Base-by-base conservation (phyloP, 208 protist species). In the Leishmania lainsoni region DNA sequence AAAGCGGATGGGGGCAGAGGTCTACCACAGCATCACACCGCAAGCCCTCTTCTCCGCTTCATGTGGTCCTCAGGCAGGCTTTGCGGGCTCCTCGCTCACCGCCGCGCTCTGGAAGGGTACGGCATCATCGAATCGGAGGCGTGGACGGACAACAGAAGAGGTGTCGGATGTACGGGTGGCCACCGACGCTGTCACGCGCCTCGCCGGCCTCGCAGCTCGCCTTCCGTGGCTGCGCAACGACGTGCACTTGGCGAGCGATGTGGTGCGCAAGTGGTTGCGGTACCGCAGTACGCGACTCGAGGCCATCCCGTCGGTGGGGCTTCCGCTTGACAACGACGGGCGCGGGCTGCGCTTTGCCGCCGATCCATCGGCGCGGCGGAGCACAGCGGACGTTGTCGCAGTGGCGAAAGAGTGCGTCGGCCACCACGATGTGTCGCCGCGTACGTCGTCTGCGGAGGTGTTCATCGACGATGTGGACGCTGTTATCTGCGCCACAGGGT, bases 401-500 rank as follows among this genome's bases (percentile, higher is more conserved):
- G 89, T 90, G 78, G 84, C 87, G 10, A 80, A 85, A 75, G 75
- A 45, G 68, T 81, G 70, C 2, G 80, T 29, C 2, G 69, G 75
- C 12, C 20, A n/a, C 39, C 54, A 26, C 52, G n/a, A 22, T 45
- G 20, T 14, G 14, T 61, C 69, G 16, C 32, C 39, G 39, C 0
- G 2, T 9, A 4, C 45, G 42, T 5, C 45, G 42, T 51, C 69
- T 35, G 26, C 81, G 6, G 91, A 85, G 17, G 81, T 87, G 9
- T 91, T 96, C 72, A n/a, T 96, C 20, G 90, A 95, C 74, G 76
- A 90, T 56, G 79, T 98, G 9, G 94, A 96, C 84, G 89, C 89
- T 16, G 88, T 98, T 29, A 89, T 98, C 75, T 94, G 81, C 70
- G 94, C 93, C 9, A 98, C 94, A 2, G 94, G 94, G 3, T 98